These are phyloP conservation scores for Blastobotrys buckinghamii DNA, from an alignment of 1,139 yeast species.

Conservation along the genomic window DNA sequence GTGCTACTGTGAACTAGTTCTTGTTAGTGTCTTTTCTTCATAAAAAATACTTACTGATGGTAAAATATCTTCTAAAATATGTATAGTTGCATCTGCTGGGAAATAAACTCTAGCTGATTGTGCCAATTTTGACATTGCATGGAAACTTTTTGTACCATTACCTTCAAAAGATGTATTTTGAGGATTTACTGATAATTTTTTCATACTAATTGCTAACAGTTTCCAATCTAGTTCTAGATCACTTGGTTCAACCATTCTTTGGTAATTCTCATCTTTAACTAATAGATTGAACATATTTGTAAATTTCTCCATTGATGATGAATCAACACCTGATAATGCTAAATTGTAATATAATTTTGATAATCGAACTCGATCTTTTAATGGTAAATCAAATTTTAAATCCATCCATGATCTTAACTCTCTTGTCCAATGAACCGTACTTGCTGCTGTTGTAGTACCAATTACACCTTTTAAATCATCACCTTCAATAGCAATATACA, in stretches of 20 bases:
- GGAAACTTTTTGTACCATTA: slow-evolving; percentile 35
- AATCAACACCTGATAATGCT: slow-evolving; percentile 71
- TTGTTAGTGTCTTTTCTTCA: slow-evolving; percentile 1
- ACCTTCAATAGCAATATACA: slow-evolving; percentile 73
- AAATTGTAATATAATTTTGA: slow-evolving; percentile 70
- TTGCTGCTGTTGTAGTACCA: slow-evolving; percentile 66
- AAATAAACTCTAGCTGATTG: slow-evolving; percentile 46
- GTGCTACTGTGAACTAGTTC: slow-evolving; percentile 44
- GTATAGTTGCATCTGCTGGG: slow-evolving; percentile 28
- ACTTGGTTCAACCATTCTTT: slow-evolving; percentile 19
- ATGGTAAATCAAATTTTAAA: slow-evolving; percentile 79
- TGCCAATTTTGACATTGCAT: slow-evolving; percentile 42
- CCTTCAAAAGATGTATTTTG: slow-evolving; percentile 23
- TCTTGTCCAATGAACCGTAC: slow-evolving; percentile 82
- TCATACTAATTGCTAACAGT: slow-evolving; percentile 20
- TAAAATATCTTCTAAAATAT: slow-evolving; percentile 42
- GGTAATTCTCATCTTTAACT: slow-evolving; percentile 27
- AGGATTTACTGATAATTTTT: slow-evolving; percentile 23
- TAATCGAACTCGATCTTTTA: slow-evolving; percentile 53
- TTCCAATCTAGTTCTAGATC: slow-evolving; percentile 26
- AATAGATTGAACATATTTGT: slow-evolving; percentile 59
- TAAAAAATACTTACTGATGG: slow-evolving; percentile 33
- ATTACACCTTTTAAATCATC: slow-evolving; percentile 71
- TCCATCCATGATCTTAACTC: slow-evolving; percentile 76
- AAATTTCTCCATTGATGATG: slow-evolving; percentile 54